phyloP scores from a whole-genome alignment of 1,139 yeast species.

The Suhomyces taliae region DNA sequence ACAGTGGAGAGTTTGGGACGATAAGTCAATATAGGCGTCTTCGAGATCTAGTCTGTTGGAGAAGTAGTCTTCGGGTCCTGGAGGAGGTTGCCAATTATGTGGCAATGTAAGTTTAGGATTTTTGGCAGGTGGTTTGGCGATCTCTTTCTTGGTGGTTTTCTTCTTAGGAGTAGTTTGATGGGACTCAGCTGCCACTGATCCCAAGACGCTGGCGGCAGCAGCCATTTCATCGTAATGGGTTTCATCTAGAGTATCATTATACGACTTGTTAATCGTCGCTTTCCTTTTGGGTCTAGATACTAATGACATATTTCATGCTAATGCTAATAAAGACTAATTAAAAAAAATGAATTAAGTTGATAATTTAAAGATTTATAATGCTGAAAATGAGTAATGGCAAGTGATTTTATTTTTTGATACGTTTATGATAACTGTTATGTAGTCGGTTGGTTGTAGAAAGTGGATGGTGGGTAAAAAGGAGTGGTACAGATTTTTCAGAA shows the following conservation, averaged over 20 bases:
- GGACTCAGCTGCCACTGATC: not conserved
- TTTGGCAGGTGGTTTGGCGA: conserved; percentile 3
- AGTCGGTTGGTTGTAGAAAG: not conserved
- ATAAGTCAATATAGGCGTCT: conserved; percentile 37
- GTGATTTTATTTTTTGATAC: too few relatives aligned
- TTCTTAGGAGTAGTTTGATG: conserved; percentile 5
- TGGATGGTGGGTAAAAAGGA: not conserved
- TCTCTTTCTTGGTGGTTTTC: conserved; percentile 6
- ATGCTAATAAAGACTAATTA: not conserved
- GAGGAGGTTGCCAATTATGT: conserved; percentile 44
- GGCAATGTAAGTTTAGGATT: conserved; percentile 20
- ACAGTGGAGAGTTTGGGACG: conserved; percentile 34
- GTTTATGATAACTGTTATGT: too few relatives aligned
- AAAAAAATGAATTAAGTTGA: too few relatives aligned
- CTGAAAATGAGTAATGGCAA: too few relatives aligned
- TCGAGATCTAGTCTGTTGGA: conserved; percentile 35
- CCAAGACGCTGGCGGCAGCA: not conserved
- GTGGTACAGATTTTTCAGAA: not conserved
- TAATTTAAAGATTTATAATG: too few relatives aligned
- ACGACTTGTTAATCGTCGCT: conserved; percentile 46
- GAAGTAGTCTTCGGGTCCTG: conserved; percentile 33
- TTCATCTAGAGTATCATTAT: conserved; percentile 40
- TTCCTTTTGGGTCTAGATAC: conserved; percentile 42
- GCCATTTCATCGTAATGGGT: conserved; percentile 27
- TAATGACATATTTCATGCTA: conserved; percentile 20